Conservation (phyloP, 2,329 filamentous ascomycete genomes). For the Monosporascus sp. region DNA sequence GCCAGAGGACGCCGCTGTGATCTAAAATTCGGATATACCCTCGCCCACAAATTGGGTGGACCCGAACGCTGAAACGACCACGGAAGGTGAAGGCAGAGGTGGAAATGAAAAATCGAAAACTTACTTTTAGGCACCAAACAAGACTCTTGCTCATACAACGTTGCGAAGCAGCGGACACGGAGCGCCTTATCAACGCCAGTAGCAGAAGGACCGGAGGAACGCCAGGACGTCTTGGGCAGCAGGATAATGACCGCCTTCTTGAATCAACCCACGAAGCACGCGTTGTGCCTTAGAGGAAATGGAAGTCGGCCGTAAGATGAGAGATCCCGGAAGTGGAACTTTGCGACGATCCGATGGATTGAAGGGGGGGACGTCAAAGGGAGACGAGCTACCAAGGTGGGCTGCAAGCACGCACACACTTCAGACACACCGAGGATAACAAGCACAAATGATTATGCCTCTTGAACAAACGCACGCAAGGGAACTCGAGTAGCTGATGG, state of each 20-base stretch:
- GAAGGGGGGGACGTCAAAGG: conserved; percentile 18
- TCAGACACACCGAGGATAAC: conserved; percentile 16
- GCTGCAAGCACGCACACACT: conserved; percentile 24
- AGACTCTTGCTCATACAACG: conserved; percentile 20
- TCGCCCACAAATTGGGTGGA: not conserved
- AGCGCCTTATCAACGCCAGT: conserved; percentile 22
- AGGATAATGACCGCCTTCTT: not conserved
- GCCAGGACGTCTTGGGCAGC: not conserved
- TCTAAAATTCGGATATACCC: not conserved
- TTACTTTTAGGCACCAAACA: conserved; percentile 51
- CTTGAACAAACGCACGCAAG: conserved; percentile 30
- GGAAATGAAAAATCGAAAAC: conserved; percentile 24
- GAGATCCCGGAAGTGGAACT: conserved; percentile 18
- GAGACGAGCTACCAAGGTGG: conserved; percentile 21
- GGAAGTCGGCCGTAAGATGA: not conserved
- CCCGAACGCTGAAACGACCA: conserved; percentile 15
- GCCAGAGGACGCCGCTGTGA: not conserved
- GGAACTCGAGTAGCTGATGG: conserved; percentile 21
- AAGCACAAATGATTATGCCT: conserved; percentile 28
- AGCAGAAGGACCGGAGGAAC: conserved; percentile 9
- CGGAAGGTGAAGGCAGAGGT: not conserved
- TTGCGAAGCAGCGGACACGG: conserved; percentile 21
- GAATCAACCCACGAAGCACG: not conserved
- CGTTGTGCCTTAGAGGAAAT: not conserved
- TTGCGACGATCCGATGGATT: conserved; percentile 18